phyloP scores from a whole-genome alignment of 2,329 filamentous ascomycete species.

The Chrysoporthe austroafricana region DNA sequence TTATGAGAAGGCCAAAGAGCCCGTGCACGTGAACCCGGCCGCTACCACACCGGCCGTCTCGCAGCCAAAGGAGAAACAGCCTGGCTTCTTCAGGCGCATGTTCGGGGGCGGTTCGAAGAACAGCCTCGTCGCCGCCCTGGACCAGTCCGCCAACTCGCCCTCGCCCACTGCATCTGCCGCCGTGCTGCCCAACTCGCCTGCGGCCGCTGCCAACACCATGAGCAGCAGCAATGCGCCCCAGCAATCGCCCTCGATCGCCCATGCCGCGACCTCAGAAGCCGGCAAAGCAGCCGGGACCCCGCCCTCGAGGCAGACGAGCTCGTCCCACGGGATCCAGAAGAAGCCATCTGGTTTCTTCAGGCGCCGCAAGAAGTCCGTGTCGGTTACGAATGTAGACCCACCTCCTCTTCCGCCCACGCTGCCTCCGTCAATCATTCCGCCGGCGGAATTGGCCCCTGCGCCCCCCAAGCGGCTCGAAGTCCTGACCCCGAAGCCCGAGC shows the following conservation, averaged over 20 bases:
- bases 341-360: constrained; percentile 95
- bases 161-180: constrained; percentile 13
- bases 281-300: constrained; percentile 43
- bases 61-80: constrained; percentile 64
- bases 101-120: constrained; percentile 74
- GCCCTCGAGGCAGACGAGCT: constrained; percentile 51
- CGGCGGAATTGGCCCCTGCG: constrained; percentile 39
- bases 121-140: constrained; percentile 33
- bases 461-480: constrained; percentile 35
- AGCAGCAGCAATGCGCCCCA: constrained; percentile 32
- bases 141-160: constrained; percentile 19
- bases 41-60: constrained; percentile 44
- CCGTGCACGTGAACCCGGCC: constrained; percentile 42
- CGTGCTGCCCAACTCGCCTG: constrained; percentile 19
- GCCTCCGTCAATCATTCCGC: constrained; percentile 45
- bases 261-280: constrained; percentile 48
- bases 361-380: constrained; percentile 85
- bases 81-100: constrained; percentile 90
- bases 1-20: constrained; percentile 62
- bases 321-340: constrained; percentile 69
- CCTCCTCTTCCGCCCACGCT: constrained; percentile 61
- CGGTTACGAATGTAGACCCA: constrained; percentile 51
- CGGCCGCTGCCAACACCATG: constrained; percentile 10
- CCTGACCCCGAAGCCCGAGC: constrained; percentile 42
- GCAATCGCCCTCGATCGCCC: constrained; percentile 24